phyloP scores from a whole-genome alignment of 805 yeast species.

The Clavispora vitiphila region DNA sequence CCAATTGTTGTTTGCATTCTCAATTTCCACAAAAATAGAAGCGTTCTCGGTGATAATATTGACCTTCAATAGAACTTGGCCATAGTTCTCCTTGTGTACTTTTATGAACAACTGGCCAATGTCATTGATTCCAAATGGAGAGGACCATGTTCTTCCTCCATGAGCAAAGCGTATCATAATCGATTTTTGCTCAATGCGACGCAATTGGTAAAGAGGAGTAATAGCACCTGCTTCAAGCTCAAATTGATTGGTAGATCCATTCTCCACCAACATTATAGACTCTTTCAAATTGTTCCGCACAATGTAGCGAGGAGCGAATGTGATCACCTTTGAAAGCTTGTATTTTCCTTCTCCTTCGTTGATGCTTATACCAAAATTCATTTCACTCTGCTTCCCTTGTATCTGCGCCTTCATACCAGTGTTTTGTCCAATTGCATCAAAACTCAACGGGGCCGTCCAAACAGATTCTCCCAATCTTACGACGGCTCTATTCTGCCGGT shows the following conservation, averaged over 20 bases:
- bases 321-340: constrained; percentile 68
- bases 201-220: constrained; percentile 61
- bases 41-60: constrained; percentile 77
- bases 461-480: constrained; percentile 63
- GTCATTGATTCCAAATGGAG: constrained; percentile 81
- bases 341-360: constrained; percentile 85
- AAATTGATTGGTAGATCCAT: constrained; percentile 53
- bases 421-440: constrained; percentile 86
- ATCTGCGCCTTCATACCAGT: constrained; percentile 48
- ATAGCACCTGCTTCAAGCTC: constrained; percentile 44
- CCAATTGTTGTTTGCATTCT: constrained; percentile 76
- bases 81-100: constrained; percentile 55
- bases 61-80: constrained; percentile 66
- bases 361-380: constrained; percentile 69
- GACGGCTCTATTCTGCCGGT: constrained; percentile 60
- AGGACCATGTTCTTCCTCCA: constrained; percentile 66
- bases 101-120: constrained; percentile 78
- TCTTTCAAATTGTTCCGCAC: constrained; percentile 57
- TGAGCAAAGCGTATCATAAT: constrained; percentile 56
- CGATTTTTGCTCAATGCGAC: constrained; percentile 53
- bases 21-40: constrained; percentile 69
- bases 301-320: constrained; percentile 78
- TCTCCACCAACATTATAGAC: constrained; percentile 57
- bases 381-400: constrained; percentile 51
- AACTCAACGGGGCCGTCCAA: constrained; percentile 69